Evolutionary conservation across 768 basidiomycete genomes (phyloP), one percentile per base, ranked within the genome.

Genomic region (Boletus subcaerulescens): DNA sequence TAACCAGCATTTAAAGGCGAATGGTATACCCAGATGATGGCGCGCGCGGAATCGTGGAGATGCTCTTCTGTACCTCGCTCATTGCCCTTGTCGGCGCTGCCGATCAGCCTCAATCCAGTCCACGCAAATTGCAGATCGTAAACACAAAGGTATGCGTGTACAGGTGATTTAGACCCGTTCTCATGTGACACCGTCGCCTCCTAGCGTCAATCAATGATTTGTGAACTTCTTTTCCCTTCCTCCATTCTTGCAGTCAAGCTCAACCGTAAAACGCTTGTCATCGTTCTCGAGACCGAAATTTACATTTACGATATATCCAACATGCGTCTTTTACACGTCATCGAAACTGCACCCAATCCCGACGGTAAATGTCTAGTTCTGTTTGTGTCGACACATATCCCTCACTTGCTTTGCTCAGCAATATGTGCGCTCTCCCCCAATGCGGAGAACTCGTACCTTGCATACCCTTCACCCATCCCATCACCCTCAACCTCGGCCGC

Each of bases 281-380:
- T 99, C 63, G 89, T 98, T 7, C 82, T 99, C 46, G 97, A 98
- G 69, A 83, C 83, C n/a, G 95, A 98, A 71, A 98, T 99, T 44
- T 99, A 99, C 76, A 93, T 98, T 47, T 98, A 98, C 67, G 97
- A 99, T 69, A 98, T 98, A 65, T 91, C 89, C 45, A 99, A 98
- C 61, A 98, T 99, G 97, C 87, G 94, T 53, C 80, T 99, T 26
- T 74, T 97, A 38, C 96, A 98, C 71, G 96, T 98, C 39, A 95
- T 98, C 43, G 97, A 99, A 76, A 98, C 97, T 0, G 87, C 91
- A 9, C 84, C 92, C 0, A 99, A 99, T 69, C 93, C 96, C 3
- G 89, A 97, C 66, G 95, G 95, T 93, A 71, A 60, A 72, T 33
- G 35, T 47, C 53, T 24, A 12, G 8, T 47, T 36, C 8, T 42